Evolutionary conservation across 2,329 filamentous ascomycete species (phyloP).

Genomic region (Fusarium sp.): DNA sequence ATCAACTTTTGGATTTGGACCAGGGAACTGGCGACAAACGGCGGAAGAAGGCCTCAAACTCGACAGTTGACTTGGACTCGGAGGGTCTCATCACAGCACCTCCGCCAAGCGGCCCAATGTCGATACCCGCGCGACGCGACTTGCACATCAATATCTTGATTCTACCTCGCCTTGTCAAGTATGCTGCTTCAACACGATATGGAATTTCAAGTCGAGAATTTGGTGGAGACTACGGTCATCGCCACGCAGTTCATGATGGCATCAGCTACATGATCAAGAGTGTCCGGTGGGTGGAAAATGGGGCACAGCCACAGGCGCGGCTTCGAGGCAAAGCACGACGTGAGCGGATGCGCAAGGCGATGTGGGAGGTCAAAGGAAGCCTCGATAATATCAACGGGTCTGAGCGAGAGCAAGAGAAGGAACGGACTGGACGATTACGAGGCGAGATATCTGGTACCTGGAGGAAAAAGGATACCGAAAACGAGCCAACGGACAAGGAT

Average conservation of each 20-base stretch:
- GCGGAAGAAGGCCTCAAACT: constrained; percentile 52
- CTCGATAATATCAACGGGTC: constrained; percentile 52
- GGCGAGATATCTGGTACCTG: constrained; percentile 55
- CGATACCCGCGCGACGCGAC: constrained; percentile 79
- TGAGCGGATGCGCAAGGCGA: constrained; percentile 71
- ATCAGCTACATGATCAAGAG: constrained; percentile 89
- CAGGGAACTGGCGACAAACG: constrained; percentile 51
- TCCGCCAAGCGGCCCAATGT: constrained; percentile 73
- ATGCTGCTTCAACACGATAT: constrained; percentile 81
- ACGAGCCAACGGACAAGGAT: constrained; percentile 48
- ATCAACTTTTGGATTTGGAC: constrained; percentile 74
- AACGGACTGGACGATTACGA: constrained; percentile 42
- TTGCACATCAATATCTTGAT: constrained; percentile 90
- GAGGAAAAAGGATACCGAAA: constrained; percentile 51
- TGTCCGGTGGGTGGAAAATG: constrained; percentile 87
- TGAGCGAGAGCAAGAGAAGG: constrained; percentile 47
- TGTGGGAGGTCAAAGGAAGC: constrained; percentile 65
- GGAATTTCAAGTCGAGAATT: constrained; percentile 89
- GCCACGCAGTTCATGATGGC: constrained; percentile 79
- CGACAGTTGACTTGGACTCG: constrained; percentile 55
- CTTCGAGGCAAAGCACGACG: constrained; percentile 70
- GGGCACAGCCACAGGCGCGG: constrained; percentile 73
- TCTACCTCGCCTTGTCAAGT: constrained; percentile 83
- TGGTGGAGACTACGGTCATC: constrained; percentile 66
- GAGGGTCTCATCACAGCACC: constrained; percentile 67